Evolutionary conservation across 768 basidiomycete species (phyloP), one percentile per base, ranked within the genome.

Genomic region (Boletus fagicola): DNA sequence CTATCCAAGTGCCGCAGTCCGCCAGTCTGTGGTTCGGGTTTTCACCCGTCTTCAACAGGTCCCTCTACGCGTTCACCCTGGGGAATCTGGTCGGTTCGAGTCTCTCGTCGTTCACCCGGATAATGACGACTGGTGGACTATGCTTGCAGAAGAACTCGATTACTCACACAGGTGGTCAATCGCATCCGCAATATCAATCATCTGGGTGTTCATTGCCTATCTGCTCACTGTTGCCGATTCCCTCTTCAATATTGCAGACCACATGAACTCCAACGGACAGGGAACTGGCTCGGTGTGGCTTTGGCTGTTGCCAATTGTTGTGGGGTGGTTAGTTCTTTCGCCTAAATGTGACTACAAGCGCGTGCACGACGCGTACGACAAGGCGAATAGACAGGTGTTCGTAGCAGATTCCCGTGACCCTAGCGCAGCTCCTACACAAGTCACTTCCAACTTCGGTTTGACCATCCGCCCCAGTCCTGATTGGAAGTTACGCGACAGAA

Each of bases 151-250:
- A 2, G 65, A 68, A 54, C 67, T 81, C 26, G 64, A 79, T 45
- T 75, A 76, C 47, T 70, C 68, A 0, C 70, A 76, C 30, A 74
- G 72, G 12, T 79, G 77, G 78, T 70, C 75, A 0, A 68, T 77
- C 28, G 63, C 79, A 10, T 72, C 77, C 8, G 73, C 65, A 1
- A 68, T 72, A 9, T 75, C 75, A 1, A 77, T 80, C 18, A 59
- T 63, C 0, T 81, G 78, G 78, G 79, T 80, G 3, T 56, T 77
- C 38, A 63, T 80, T 7, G 78, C 80, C 1, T 80, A 78, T 53
- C 28, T 67, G 24, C 50, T 66, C 11, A 66, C 56, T 3, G 62
- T 67, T 24, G 36, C 50, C 3, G 54, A 62, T 40, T 67, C 64
- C 18, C 51, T 62, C 45, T 58, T 56, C 28, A 63, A 48, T 31